Conservation (phyloP, 306 rosid species). For the Delonix regia region DNA sequence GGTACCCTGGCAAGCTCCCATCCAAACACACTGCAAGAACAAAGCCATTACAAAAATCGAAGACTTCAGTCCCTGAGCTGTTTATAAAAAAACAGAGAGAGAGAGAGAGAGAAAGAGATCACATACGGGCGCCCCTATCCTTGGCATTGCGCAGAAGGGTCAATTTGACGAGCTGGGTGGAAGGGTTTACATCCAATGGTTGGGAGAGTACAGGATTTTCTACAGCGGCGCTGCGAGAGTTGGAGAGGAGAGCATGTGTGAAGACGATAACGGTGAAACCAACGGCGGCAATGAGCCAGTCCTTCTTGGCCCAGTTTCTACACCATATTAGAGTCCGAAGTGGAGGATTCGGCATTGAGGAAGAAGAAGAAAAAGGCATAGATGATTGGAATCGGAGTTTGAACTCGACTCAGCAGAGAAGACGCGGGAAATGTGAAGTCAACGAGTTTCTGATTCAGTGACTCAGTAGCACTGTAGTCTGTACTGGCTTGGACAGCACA, state of each 20-base stretch:
- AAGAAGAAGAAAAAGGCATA: not conserved
- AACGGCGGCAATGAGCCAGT: constrained; percentile 49
- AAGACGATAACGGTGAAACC: constrained; percentile 45
- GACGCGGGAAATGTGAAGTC: not conserved
- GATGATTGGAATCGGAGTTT: not conserved
- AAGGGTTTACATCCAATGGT: constrained; percentile 26
- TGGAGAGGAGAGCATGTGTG: constrained; percentile 46
- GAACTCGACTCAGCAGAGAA: not conserved
- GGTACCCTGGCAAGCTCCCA: constrained; percentile 81
- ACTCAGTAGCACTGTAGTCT: not conserved
- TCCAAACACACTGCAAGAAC: constrained; percentile 76
- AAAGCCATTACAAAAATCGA: not conserved
- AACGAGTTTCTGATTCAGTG: not conserved
- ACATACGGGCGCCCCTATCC: constrained; percentile 64
- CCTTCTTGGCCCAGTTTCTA: constrained; percentile 55
- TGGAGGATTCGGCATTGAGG: constrained; percentile 34
- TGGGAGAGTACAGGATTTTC: constrained; percentile 11
- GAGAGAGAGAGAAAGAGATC: not conserved
- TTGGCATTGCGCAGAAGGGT: constrained; percentile 56
- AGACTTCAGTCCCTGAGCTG: not conserved
- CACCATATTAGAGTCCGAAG: constrained; percentile 48
- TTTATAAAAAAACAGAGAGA: not conserved
- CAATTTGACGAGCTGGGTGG: constrained; percentile 58
- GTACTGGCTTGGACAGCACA: no score
- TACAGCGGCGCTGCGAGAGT: constrained; percentile 30